These are phyloP conservation scores for Claviceps monticola DNA, from an alignment of 2,329 filamentous ascomycete species.

Conservation along the genomic window DNA sequence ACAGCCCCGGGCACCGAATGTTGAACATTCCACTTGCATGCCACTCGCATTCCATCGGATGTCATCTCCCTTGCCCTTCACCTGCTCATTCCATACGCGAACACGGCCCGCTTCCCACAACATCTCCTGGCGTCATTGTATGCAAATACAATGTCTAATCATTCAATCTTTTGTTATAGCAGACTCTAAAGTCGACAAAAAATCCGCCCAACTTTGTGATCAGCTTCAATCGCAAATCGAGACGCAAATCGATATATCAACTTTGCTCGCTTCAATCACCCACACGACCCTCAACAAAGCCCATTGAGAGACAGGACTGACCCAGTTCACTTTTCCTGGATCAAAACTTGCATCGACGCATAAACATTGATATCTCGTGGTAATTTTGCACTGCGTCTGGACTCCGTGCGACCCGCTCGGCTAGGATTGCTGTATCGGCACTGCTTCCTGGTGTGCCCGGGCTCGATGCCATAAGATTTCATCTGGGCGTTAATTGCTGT, in stretches of 20 bases:
- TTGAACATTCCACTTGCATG: neutral
- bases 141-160: slow-evolving; percentile 5
- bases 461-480: slow-evolving; percentile 17
- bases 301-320: neutral
- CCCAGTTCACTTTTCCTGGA: neutral
- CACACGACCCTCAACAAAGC: neutral
- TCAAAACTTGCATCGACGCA: neutral
- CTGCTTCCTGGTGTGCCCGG: slow-evolving; percentile 4
- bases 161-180: slow-evolving; percentile 2
- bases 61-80: slow-evolving; percentile 3
- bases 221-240: neutral
- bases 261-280: neutral
- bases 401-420: slow-evolving; percentile 8
- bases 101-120: slow-evolving; percentile 9
- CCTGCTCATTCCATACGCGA: slow-evolving; percentile 13
- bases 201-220: neutral
- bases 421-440: neutral
- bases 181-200: neutral
- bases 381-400: neutral
- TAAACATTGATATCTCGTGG: neutral
- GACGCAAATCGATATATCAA: neutral
- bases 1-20: neutral
- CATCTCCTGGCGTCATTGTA: slow-evolving; percentile 5
- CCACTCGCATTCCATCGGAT: slow-evolving; percentile 7
- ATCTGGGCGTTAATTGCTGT: slow-evolving; percentile 14